phyloP scores from a whole-genome alignment of 108 stramenopile species.

The Cyclostephanos invisitatus region DNA sequence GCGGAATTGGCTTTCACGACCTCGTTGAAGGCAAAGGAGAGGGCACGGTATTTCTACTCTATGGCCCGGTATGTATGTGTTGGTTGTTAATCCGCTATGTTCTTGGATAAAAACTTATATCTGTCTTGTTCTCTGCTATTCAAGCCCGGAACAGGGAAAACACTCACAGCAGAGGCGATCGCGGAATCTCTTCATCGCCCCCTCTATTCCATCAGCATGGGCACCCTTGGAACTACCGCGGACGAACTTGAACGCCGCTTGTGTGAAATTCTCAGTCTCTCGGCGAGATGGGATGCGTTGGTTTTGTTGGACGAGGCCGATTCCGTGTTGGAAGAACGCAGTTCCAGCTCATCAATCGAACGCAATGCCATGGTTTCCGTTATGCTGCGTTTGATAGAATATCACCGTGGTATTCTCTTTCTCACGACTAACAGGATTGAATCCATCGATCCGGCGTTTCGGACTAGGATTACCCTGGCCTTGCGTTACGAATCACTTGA shows the following conservation, averaged over 20 bases:
- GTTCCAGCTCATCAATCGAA: slow-evolving; percentile 52
- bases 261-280: slow-evolving; percentile 56
- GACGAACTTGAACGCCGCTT: slow-evolving; percentile 56
- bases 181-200: slow-evolving; percentile 64
- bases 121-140: not conserved
- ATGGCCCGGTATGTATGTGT: slow-evolving; percentile 38
- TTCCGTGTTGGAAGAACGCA: slow-evolving; percentile 58
- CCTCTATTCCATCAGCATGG: slow-evolving; percentile 63
- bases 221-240: slow-evolving; percentile 64
- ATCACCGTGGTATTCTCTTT: slow-evolving; percentile 67
- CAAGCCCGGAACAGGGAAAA: slow-evolving; percentile 68
- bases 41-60: slow-evolving; percentile 62
- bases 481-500: slow-evolving; percentile 60
- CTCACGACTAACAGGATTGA: slow-evolving; percentile 72
- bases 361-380: slow-evolving; percentile 79
- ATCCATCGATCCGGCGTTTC: slow-evolving; percentile 71
- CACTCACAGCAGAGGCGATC: slow-evolving; percentile 72
- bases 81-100: not conserved
- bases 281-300: slow-evolving; percentile 60
- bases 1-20: slow-evolving; percentile 56
- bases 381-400: slow-evolving; percentile 71
- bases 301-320: slow-evolving; percentile 74
- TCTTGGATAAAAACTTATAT: not conserved
- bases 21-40: slow-evolving; percentile 67
- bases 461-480: slow-evolving; percentile 67